Percentiles rank a stretch among this genome's conserved stretches.
phyloP scores from a whole-genome alignment of 2,329 filamentous ascomycete genomes.

The Penicillium psychrosexuale region DNA sequence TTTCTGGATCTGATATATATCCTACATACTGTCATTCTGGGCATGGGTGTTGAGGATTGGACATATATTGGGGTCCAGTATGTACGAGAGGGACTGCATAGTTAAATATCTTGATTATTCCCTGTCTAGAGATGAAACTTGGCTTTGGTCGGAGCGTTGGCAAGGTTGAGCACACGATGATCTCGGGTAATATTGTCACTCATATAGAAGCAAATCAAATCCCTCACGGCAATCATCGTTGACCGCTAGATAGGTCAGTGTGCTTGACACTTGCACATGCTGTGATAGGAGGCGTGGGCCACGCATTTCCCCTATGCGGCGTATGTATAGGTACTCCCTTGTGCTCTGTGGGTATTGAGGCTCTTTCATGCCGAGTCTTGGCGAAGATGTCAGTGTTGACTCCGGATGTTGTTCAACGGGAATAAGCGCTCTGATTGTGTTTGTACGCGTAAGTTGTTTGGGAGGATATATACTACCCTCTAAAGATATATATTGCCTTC shows the following conservation, averaged over 20 bases:
- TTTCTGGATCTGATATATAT: not conserved
- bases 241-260: not conserved
- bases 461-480: not conserved
- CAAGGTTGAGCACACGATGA: not conserved
- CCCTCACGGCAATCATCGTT: not conserved
- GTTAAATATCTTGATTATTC: not conserved
- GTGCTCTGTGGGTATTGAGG: not conserved
- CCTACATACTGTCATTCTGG: not conserved
- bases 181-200: slow-evolving; percentile 5
- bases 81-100: not conserved
- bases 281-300: not conserved
- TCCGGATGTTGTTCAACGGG: not conserved
- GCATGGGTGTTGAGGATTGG: not conserved
- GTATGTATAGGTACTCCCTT: not conserved
- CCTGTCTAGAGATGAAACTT: not conserved
- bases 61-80: not conserved
- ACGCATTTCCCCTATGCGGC: not conserved
- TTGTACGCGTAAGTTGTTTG: not conserved
- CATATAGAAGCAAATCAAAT: not conserved
- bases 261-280: not conserved
- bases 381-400: no score
- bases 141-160: not conserved
- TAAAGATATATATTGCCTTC: not conserved
- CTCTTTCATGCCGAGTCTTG: not conserved
- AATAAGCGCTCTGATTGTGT: no score